Base-by-base conservation (phyloP, 2,329 filamentous ascomycete species). In the Diatrype stigma region DNA sequence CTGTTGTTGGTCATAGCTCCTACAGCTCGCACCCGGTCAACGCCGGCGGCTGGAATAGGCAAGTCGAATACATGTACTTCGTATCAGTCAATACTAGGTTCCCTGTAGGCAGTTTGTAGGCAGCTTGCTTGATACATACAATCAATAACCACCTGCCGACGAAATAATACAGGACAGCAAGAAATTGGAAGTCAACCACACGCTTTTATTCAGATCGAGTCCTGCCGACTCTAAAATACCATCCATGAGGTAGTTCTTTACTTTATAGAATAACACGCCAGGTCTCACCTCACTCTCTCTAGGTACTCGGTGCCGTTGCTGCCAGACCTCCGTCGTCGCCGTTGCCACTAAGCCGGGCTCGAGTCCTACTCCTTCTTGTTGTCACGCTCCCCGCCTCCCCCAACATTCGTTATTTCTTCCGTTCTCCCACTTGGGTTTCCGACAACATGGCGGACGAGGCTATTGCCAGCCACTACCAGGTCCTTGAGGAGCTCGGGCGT, bases 401-500 rank as follows among this genome's bases (percentile, higher is more conserved):
- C 28, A 45, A 38, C 46, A 23, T 52, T 26, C 23, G n/a, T n/a
- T n/a, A n/a, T n/a, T n/a, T 46, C 32, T 50, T 45, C 6, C 14
- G 40, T 22, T 22, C n/a, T 40, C 38, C 23, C 44, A 26, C 22
- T 37, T 30, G 35, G 21, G 12, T 28, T 32, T 22, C 42, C 38
- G 46, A 30, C 63, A 70, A 61, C 52, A 82, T 84, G 81, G 76
- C 76, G 38, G 76, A 79, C 68, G 80, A 82, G 71, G 79, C 76
- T 59, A 86, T 95, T 77, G 89, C 92, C 63, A 85, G 86, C 65
- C 87, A 89, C 67, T 99, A 96, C 72, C 89, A 96, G 73, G 89
- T 97, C 69, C 81, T 97, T 64, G 93, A 97, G 78, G 94, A 97
- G 77, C 80, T 97, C 64, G 93, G 93, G 65, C 92, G 92, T 71